Conservation (phyloP, 495 filamentous ascomycete species). For the Neurospora intermedia region DNA sequence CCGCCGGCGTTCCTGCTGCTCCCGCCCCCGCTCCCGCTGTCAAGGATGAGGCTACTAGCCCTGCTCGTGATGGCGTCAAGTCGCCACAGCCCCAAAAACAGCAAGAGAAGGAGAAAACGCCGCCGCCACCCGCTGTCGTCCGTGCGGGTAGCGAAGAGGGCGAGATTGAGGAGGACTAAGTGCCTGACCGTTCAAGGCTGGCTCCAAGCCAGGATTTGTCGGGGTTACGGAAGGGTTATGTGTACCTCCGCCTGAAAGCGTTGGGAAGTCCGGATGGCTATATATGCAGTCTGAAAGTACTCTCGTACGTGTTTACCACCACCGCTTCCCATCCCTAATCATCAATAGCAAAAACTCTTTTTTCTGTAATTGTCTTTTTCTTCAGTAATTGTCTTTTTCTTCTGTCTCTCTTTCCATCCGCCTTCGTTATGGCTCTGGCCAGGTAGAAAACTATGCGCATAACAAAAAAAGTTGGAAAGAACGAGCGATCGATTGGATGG, state of each 20-base stretch:
- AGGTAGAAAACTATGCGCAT: not conserved
- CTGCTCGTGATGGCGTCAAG: slow-evolving; percentile 42
- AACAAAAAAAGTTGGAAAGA: not conserved
- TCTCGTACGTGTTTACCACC: not conserved
- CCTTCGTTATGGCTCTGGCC: not conserved
- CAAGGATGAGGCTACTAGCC: slow-evolving; percentile 3
- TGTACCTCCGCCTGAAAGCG: not conserved
- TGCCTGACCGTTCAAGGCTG: not conserved
- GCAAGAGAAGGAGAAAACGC: slow-evolving; percentile 41
- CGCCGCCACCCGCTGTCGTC: slow-evolving; percentile 41
- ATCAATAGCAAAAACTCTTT: slow-evolving; percentile 1
- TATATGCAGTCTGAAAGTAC: not conserved
- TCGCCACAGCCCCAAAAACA: slow-evolving; percentile 47
- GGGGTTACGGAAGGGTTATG: not conserved
- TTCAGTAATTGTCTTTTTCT: not conserved
- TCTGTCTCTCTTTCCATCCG: not conserved
- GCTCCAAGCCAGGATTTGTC: not conserved
- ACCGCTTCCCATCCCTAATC: not conserved
- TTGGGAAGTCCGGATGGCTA: not conserved
- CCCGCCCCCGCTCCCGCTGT: not conserved
- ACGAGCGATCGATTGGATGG: not conserved
- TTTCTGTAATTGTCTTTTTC: not conserved
- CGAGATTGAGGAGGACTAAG: slow-evolving; percentile 88
- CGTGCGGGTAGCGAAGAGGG: slow-evolving; percentile 92
- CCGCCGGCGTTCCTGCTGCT: not conserved